Percentiles rank a stretch among this genome's conserved stretches.
phyloP scores from a whole-genome alignment of 2,329 filamentous ascomycete species.

The Colletotrichum euphorbiae region DNA sequence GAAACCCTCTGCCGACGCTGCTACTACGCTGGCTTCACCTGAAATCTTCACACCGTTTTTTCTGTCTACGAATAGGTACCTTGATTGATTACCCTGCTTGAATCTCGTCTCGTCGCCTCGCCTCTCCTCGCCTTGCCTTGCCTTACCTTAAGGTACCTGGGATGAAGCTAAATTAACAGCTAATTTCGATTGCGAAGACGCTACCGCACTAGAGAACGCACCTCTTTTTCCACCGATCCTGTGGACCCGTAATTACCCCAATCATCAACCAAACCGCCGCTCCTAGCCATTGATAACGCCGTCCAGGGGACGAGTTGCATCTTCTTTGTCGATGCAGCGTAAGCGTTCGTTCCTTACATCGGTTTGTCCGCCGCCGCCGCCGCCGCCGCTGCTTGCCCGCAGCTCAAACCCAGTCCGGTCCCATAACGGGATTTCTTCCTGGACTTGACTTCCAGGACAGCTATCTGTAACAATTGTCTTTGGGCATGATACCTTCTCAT shows the following conservation, averaged over 20 bases:
- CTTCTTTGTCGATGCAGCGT: not conserved
- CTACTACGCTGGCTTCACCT: conserved; percentile 8
- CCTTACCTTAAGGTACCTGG: conserved; percentile 22
- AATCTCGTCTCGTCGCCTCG: conserved; percentile 9
- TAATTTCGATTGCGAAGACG: conserved; percentile 34
- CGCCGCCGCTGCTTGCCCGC: conserved; percentile 24
- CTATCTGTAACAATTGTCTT: conserved; percentile 16
- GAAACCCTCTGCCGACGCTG: not conserved
- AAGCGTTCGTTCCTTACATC: conserved; percentile 4
- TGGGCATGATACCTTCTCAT: not conserved
- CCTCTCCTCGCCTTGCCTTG: conserved; percentile 8
- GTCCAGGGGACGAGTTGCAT: conserved; percentile 13
- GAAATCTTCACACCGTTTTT: conserved; percentile 31
- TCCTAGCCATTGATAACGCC: conserved; percentile 7
- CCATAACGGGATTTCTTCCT: conserved; percentile 8
- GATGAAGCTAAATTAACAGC: conserved; percentile 35
- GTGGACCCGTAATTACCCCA: conserved; percentile 22
- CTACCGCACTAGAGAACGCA: conserved; percentile 17
- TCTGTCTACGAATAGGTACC: not conserved
- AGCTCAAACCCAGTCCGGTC: conserved; percentile 12
- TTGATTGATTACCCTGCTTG: not conserved
- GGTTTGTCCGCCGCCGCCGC: conserved; percentile 18
- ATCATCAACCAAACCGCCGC: conserved; percentile 5
- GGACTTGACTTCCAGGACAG: conserved; percentile 12
- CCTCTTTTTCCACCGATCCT: conserved; percentile 9